Percentiles rank a stretch among this genome's conserved stretches.
Evolutionary conservation across 2,329 filamentous ascomycete species (phyloP).

Genomic region (Aspergillus pseudoterreus): DNA sequence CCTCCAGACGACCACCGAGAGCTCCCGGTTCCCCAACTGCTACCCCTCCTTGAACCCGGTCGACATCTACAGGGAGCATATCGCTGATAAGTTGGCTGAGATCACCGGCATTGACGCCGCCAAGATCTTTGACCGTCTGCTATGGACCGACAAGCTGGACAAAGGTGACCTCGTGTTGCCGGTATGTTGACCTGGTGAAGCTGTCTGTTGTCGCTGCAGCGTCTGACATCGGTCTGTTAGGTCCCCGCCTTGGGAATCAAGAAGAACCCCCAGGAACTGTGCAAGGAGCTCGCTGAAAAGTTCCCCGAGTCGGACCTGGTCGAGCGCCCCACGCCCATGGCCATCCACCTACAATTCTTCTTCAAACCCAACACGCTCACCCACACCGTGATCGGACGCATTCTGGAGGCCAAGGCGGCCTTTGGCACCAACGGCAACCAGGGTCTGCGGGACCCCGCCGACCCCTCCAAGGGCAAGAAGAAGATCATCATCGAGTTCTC

Average conservation of each 20-base stretch:
- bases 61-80: slow-evolving; percentile 45
- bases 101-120: slow-evolving; percentile 36
- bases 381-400: slow-evolving; percentile 56
- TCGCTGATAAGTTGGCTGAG: slow-evolving; percentile 40
- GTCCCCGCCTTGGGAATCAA: slow-evolving; percentile 46
- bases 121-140: slow-evolving; percentile 38
- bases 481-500: slow-evolving; percentile 64
- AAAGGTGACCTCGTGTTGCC: slow-evolving; percentile 46
- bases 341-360: slow-evolving; percentile 63
- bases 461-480: slow-evolving; percentile 55
- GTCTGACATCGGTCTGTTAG: slow-evolving; percentile 20
- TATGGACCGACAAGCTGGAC: slow-evolving; percentile 45
- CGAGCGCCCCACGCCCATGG: slow-evolving; percentile 52
- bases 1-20: slow-evolving; percentile 37
- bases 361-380: slow-evolving; percentile 58
- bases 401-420: slow-evolving; percentile 52
- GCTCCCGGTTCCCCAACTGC: slow-evolving; percentile 39
- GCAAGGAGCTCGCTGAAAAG: slow-evolving; percentile 53
- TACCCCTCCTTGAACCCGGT: slow-evolving; percentile 45
- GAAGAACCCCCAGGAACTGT: slow-evolving; percentile 57
- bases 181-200: slow-evolving; percentile 25
- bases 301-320: slow-evolving; percentile 59
- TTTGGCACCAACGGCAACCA: slow-evolving; percentile 60
- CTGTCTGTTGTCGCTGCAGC: slow-evolving; percentile 3
- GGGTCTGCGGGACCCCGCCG: slow-evolving; percentile 56